phyloP scores from a whole-genome alignment of 2,329 filamentous ascomycete genomes.

The Pyricularia grisea region DNA sequence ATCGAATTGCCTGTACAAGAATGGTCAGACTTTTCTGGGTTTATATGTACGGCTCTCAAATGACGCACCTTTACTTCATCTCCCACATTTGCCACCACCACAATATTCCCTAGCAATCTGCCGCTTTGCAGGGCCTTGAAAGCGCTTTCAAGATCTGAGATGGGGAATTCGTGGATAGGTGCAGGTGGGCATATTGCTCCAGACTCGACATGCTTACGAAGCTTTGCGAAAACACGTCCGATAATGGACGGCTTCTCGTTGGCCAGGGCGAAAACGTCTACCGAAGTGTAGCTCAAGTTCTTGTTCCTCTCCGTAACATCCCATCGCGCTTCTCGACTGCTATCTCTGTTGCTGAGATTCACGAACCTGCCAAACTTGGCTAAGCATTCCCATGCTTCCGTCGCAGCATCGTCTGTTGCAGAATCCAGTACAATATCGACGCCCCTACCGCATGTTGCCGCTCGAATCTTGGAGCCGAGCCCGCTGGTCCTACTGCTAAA shows the following conservation, averaged over 20 bases:
- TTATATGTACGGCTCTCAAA: background rate
- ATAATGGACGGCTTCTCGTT: slow-evolving; percentile 29
- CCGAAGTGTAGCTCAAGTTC: slow-evolving; percentile 34
- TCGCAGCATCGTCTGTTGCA: slow-evolving; percentile 29
- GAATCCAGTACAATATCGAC: slow-evolving; percentile 32
- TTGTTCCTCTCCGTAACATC: slow-evolving; percentile 21
- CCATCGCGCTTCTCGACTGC: background rate
- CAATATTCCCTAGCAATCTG: slow-evolving; percentile 30
- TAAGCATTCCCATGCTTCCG: slow-evolving; percentile 32
- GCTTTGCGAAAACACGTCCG: slow-evolving; percentile 24
- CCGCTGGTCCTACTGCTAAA: slow-evolving; percentile 21
- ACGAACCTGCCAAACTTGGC: slow-evolving; percentile 30
- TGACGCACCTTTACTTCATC: slow-evolving; percentile 28
- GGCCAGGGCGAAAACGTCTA: slow-evolving; percentile 35
- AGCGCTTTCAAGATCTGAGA: slow-evolving; percentile 27
- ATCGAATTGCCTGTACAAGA: background rate
- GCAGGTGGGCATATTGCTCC: slow-evolving; percentile 25
- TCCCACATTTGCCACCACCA: slow-evolving; percentile 29
- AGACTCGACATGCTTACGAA: slow-evolving; percentile 24
- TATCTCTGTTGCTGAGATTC: slow-evolving; percentile 32
- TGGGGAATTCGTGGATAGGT: slow-evolving; percentile 23
- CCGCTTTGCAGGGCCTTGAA: slow-evolving; percentile 25
- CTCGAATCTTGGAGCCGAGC: slow-evolving; percentile 20
- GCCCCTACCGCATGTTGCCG: slow-evolving; percentile 19
- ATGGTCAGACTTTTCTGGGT: background rate